Evolutionary conservation across 2,329 filamentous ascomycete genomes (phyloP).

Genomic region (Talaromyces sp.): DNA sequence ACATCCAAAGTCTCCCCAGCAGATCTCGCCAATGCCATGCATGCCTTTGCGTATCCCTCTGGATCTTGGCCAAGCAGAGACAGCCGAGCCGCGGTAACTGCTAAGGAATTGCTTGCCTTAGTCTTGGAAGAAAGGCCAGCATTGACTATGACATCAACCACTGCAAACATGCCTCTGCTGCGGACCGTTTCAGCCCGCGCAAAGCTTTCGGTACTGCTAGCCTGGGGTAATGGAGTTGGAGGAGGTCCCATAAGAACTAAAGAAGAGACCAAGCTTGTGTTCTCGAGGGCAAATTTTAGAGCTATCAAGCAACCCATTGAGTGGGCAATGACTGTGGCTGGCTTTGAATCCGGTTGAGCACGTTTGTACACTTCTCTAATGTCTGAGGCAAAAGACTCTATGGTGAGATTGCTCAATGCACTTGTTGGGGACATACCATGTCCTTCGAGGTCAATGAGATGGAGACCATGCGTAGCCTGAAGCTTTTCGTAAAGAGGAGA

Average conservation of each 20-base stretch:
- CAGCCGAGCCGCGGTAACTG: conserved; percentile 41
- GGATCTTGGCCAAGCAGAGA: conserved; percentile 49
- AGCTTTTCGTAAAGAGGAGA: conserved; percentile 43
- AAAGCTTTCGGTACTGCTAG: conserved; percentile 28
- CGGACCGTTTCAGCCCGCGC: conserved; percentile 43
- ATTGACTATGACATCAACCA: conserved; percentile 40
- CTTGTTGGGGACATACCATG: conserved; percentile 54
- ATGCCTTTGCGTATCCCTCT: conserved; percentile 56
- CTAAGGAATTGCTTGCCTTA: conserved; percentile 39
- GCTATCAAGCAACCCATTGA: conserved; percentile 53
- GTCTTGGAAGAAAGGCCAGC: conserved; percentile 39
- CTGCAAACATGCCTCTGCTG: conserved; percentile 43
- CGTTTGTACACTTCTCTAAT: conserved; percentile 39
- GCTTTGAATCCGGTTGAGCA: conserved; percentile 20
- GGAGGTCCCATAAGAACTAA: conserved; percentile 51
- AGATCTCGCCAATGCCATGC: conserved; percentile 45
- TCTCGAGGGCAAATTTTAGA: conserved; percentile 38
- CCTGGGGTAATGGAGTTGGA: conserved; percentile 44
- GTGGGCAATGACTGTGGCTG: conserved; percentile 49
- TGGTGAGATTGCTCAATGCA: conserved; percentile 41
- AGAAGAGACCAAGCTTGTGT: conserved; percentile 42
- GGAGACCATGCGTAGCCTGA: conserved; percentile 31
- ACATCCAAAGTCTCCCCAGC: conserved; percentile 35
- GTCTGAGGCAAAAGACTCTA: conserved; percentile 46
- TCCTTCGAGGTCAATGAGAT: conserved; percentile 55